These are phyloP conservation scores for Syncephalastrum sp. DNA, from an alignment of 371 early-diverging fungal species.

Conservation along the genomic window DNA sequence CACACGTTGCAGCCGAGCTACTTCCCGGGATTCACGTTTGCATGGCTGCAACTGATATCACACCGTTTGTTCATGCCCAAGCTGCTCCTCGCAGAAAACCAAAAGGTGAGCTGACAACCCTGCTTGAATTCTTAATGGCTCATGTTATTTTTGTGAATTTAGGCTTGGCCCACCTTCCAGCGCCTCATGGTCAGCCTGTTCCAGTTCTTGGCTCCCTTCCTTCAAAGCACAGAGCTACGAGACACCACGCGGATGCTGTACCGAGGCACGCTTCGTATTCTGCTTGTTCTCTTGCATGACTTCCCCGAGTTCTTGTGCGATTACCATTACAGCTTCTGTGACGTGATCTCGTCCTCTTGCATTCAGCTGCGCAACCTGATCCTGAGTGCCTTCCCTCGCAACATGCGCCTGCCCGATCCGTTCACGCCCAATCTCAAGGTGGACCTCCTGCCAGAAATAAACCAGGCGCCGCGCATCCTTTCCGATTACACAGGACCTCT, in stretches of 20 bases:
- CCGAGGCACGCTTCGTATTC: constrained; percentile 84
- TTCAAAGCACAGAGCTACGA: constrained; percentile 67
- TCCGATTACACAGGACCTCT: constrained; percentile 79
- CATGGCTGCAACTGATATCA: constrained; percentile 92
- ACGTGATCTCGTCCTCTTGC: constrained; percentile 89
- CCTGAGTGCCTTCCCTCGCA: constrained; percentile 91
- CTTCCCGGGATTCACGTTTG: constrained; percentile 95
- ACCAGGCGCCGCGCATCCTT: constrained; percentile 79
- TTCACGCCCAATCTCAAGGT: constrained; percentile 94
- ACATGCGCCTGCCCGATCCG: constrained; percentile 95
- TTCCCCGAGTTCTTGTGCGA: constrained; percentile 96
- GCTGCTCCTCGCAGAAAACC: constrained; percentile 71
- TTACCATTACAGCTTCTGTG: constrained; percentile 89
- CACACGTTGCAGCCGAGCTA: constrained; percentile 81
- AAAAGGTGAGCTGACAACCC: constrained; percentile 40
- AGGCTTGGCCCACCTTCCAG: constrained; percentile 89
- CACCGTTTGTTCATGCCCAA: constrained; percentile 93
- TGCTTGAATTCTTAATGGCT: constrained; percentile 16
- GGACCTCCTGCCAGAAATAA: constrained; percentile 83
- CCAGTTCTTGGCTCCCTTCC: constrained; percentile 85
- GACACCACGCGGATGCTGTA: constrained; percentile 85
- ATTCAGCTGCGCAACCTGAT: constrained; percentile 95
- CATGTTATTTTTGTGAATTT: background rate
- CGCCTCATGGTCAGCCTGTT: constrained; percentile 79
- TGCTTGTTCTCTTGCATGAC: constrained; percentile 92